Conservation (phyloP, 805 yeast genomes). For the Tanozyma kutaoensis region DNA sequence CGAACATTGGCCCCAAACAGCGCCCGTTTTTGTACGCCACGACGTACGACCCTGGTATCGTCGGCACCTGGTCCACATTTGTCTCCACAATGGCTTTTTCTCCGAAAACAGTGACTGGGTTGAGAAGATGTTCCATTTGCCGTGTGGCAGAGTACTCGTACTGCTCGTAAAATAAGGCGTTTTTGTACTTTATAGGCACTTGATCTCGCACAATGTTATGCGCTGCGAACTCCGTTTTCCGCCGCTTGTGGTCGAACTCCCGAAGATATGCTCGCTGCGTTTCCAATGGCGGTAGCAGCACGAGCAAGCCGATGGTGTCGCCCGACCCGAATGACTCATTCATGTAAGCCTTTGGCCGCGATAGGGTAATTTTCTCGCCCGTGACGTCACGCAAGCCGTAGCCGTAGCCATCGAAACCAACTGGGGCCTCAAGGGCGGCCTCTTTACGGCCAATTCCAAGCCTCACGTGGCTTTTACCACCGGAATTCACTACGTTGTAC, state of each 20-base stretch:
- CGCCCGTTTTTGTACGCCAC: constrained; percentile 70
- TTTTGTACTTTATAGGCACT: constrained; percentile 74
- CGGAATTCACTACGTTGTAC: constrained; percentile 37
- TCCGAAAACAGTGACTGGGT: constrained; percentile 61
- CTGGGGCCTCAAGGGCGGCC: constrained; percentile 86
- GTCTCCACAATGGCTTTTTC: constrained; percentile 48
- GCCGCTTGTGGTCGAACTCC: constrained; percentile 7
- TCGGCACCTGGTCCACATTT: constrained; percentile 21
- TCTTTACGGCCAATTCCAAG: constrained; percentile 78
- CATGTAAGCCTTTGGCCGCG: constrained; percentile 50
- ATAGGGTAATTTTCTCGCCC: constrained; percentile 65
- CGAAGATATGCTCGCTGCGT: constrained; percentile 30
- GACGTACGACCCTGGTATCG: constrained; percentile 44
- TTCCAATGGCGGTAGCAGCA: constrained; percentile 48
- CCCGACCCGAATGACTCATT: constrained; percentile 48
- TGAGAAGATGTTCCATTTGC: constrained; percentile 59
- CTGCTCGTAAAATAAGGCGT: constrained; percentile 69
- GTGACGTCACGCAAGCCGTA: constrained; percentile 76
- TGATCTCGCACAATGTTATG: constrained; percentile 61
- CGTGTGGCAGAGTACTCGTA: constrained; percentile 64
- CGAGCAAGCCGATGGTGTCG: constrained; percentile 70
- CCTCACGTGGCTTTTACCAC: constrained; percentile 45
- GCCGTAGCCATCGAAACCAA: constrained; percentile 90
- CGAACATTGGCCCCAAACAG: constrained; percentile 50
- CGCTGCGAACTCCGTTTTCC: constrained; percentile 2